These are phyloP conservation scores for Penicillium occitanis DNA, from an alignment of 2,329 filamentous ascomycete species.

Conservation along the genomic window DNA sequence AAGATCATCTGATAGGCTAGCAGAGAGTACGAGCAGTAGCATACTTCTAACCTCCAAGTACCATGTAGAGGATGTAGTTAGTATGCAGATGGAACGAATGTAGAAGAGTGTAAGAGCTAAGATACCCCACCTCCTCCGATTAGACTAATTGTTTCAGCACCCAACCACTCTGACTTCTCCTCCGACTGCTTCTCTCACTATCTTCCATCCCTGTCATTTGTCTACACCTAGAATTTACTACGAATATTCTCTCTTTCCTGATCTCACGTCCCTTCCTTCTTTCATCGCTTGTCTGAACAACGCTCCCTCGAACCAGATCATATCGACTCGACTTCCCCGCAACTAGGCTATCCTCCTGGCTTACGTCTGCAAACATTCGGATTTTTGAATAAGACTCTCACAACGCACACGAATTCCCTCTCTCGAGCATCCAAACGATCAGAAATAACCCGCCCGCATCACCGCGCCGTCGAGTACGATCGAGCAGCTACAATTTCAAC, in stretches of 20 bases:
- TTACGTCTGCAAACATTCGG: neutral
- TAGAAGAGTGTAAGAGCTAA: neutral
- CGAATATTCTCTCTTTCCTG: neutral
- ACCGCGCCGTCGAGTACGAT: neutral
- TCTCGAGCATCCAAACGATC: neutral
- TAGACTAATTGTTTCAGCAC: constrained; percentile 10
- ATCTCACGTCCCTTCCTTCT: neutral
- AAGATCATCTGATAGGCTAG: neutral
- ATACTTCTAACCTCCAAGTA: neutral
- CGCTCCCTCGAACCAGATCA: neutral
- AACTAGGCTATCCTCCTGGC: neutral
- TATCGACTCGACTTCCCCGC: constrained; percentile 1
- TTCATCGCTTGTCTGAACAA: neutral
- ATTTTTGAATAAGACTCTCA: neutral
- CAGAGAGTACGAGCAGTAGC: neutral
- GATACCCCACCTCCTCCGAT: constrained; percentile 4
- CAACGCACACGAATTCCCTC: neutral
- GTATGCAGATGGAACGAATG: neutral
- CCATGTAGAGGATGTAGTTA: neutral
- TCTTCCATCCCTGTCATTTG: neutral
- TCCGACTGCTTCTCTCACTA: neutral
- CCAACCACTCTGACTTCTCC: neutral
- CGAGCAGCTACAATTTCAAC: neutral
- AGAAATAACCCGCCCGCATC: neutral
- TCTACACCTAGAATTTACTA: neutral